Evolutionary conservation across 371 early-diverging fungal species (phyloP), one percentile per base, ranked within the genome.

Genomic region (Mucor sp.): DNA sequence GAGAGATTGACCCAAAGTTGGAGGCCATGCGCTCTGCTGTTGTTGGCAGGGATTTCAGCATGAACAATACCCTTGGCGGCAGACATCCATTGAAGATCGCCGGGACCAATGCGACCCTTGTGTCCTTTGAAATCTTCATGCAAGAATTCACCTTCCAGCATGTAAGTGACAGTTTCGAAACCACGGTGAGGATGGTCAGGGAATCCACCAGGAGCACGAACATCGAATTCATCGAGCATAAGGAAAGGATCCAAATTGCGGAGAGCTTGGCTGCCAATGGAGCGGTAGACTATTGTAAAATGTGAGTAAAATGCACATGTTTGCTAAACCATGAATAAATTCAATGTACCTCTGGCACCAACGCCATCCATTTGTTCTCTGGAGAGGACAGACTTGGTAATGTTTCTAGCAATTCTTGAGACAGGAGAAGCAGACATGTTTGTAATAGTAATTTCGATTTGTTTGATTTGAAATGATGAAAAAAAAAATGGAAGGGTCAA

Each of bases 1-100:
- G 95, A 88, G 11, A 94, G 82, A 71, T 94, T 95, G 74, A 95
- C 89, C 93, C 94, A 95, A 39, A 94, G 85, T 68, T 94, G 95
- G 27, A 95, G 82, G 11, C 94, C 94, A 47, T 87, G 87, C 0
- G 82, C 78, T n/a, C 74, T 67, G 6, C 64, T 65, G 15, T 75
- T 68, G 35, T n/a, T 82, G 8, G 78, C 78, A 6, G 92, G 93
- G 77, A 92, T 90, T 67, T 93, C 94, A 50, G 90, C 86, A 70
- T 94, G 94, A 8, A 94, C 82, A 53, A 95, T 91, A 44, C 95
- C 95, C 44, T 80, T 75, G 6, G 87, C 92, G 0, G 92, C 93
- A 7, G 91, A 89, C 91, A 91, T 92, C 88, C 90, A 92, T 74
- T 92, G 92, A 30, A 74, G 59, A 68, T 90, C 91, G 30, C 95